Conservation (phyloP, 108 stramenopile genomes). For the Nitzschia putrida region DNA sequence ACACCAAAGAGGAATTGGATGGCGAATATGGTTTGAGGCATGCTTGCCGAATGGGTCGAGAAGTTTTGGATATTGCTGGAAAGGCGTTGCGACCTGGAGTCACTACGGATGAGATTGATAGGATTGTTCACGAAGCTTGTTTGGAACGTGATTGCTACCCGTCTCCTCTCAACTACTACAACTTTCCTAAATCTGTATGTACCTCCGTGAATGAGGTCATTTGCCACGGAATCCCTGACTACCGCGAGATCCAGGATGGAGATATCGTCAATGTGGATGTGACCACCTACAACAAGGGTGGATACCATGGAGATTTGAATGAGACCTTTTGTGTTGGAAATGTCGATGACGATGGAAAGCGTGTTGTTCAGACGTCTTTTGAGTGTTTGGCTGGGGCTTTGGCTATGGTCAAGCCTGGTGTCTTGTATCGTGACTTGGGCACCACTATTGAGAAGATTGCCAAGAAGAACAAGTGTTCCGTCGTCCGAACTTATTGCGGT, state of each 20-base stretch:
- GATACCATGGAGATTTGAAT: slow-evolving; percentile 97
- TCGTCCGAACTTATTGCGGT: slow-evolving; percentile 91
- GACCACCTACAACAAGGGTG: slow-evolving; percentile 85
- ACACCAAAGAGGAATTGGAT: slow-evolving; percentile 82
- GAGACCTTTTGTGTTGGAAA: slow-evolving; percentile 96
- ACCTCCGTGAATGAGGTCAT: slow-evolving; percentile 97
- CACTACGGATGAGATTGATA: slow-evolving; percentile 98
- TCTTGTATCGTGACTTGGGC: slow-evolving; percentile 90
- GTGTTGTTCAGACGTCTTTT: slow-evolving; percentile 79
- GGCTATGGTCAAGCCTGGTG: slow-evolving; percentile 83
- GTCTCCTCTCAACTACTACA: slow-evolving; percentile 96
- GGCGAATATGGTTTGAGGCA: slow-evolving; percentile 84
- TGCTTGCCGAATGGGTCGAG: slow-evolving; percentile 91
- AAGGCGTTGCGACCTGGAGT: slow-evolving; percentile 88
- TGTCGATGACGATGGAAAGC: slow-evolving; percentile 78
- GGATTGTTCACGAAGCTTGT: slow-evolving; percentile 88
- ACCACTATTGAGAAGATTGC: slow-evolving; percentile 82
- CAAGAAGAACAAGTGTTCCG: slow-evolving; percentile 64
- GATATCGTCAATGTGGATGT: slow-evolving; percentile 99
- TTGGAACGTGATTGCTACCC: slow-evolving; percentile 95
- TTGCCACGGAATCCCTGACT: slow-evolving; percentile 94
- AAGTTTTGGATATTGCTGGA: slow-evolving; percentile 94
- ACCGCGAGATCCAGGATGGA: slow-evolving; percentile 90
- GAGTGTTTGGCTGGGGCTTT: slow-evolving; percentile 74
- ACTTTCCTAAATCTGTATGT: slow-evolving; percentile 96